Evolutionary conservation across 805 yeast species (phyloP).

Genomic region (Spathaspora sp.): DNA sequence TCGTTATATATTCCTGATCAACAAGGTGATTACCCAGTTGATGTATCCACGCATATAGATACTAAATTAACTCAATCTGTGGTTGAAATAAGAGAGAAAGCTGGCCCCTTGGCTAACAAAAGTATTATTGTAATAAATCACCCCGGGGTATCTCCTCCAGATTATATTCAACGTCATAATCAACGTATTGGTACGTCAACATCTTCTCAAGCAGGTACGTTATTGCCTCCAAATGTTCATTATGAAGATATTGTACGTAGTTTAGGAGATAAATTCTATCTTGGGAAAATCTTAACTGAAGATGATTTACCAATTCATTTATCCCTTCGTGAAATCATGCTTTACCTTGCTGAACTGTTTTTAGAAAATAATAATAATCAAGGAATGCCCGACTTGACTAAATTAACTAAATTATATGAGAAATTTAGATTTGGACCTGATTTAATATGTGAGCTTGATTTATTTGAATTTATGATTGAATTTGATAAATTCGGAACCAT

Average conservation of each 20-base stretch:
- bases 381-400: conserved; percentile 11
- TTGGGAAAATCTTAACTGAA: conserved; percentile 36
- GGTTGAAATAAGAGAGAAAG: conserved; percentile 25
- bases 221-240: conserved; percentile 22
- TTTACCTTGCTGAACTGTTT: conserved; percentile 23
- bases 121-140: conserved; percentile 22
- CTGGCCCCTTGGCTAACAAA: conserved; percentile 32
- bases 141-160: conserved; percentile 41
- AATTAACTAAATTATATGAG: conserved; percentile 55
- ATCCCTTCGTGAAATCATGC: conserved; percentile 40
- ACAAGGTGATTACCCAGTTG: conserved; percentile 43
- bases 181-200: conserved; percentile 1
- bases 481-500: conserved; percentile 16
- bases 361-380: conserved; percentile 1
- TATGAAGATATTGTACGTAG: conserved; percentile 59
- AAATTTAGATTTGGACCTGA: conserved; percentile 61
- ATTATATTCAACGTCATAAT: conserved; percentile 33
- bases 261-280: conserved; percentile 54
- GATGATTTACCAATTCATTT: conserved; percentile 33
- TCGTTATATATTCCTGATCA: conserved; percentile 58
- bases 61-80: conserved; percentile 22
- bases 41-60: conserved; percentile 22
- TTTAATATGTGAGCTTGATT: conserved; percentile 54
- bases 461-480: conserved; percentile 53
- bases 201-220: conserved; percentile 12